phyloP scores from a whole-genome alignment of 306 rosid species.

The Pterocarpus santalinus region DNA sequence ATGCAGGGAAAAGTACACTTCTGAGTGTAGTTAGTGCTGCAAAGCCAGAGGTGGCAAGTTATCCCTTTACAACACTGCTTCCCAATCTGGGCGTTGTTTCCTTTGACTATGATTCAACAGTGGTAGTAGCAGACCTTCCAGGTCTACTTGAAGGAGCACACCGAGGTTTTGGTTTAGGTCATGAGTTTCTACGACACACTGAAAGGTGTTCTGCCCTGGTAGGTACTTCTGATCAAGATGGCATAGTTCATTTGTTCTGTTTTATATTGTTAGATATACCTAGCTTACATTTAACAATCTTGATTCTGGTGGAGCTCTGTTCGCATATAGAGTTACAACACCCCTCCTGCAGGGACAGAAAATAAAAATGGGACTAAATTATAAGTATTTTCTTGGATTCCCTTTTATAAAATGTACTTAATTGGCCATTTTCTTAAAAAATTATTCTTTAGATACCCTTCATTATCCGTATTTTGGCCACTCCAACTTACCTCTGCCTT shows the following conservation, averaged over 20 bases:
- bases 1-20: constrained; percentile 97
- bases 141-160: constrained; percentile 99
- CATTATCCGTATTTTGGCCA: neutral
- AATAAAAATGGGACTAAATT: constrained; percentile 3
- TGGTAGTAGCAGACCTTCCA: constrained; percentile 98
- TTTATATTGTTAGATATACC: constrained; percentile 38
- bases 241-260: neutral
- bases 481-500: neutral
- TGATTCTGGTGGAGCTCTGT: constrained; percentile 21
- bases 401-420: no score
- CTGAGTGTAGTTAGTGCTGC: constrained; percentile 97
- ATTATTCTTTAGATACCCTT: neutral
- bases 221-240: constrained; percentile 45
- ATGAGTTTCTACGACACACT: constrained; percentile 92
- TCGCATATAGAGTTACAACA: constrained; percentile 15
- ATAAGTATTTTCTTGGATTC: neutral
- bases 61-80: constrained; percentile 95
- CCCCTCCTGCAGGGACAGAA: neutral
- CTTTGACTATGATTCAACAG: constrained; percentile 85
- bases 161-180: constrained; percentile 96
- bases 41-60: constrained; percentile 86
- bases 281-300: constrained; percentile 4
- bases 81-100: constrained; percentile 98
- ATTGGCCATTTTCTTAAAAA: neutral
- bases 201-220: constrained; percentile 98